Evolutionary conservation across 2,329 filamentous ascomycete species (phyloP).

Genomic region (Hawksworthiomyces lignivorus): DNA sequence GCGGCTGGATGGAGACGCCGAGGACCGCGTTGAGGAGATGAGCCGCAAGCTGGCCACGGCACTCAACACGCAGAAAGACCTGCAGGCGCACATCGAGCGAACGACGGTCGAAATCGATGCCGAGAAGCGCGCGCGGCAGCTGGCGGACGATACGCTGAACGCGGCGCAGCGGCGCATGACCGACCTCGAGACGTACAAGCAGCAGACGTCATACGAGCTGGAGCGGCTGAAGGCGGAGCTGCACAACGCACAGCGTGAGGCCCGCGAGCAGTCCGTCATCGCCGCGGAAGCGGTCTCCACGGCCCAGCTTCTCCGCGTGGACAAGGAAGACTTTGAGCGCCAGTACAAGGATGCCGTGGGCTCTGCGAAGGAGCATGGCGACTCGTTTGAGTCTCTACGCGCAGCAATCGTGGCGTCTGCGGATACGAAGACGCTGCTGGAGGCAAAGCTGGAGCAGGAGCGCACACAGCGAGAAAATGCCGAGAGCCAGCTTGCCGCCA

Average conservation of each 20-base stretch:
- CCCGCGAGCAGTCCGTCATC: constrained; percentile 72
- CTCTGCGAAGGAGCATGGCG: constrained; percentile 61
- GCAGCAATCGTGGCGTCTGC: constrained; percentile 72
- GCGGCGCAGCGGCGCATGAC: constrained; percentile 75
- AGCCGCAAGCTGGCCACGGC: constrained; percentile 76
- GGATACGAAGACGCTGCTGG: constrained; percentile 67
- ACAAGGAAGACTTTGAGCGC: constrained; percentile 68
- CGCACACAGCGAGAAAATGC: constrained; percentile 64
- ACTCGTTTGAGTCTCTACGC: constrained; percentile 66
- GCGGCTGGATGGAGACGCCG: constrained; percentile 48
- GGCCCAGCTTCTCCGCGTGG: constrained; percentile 69
- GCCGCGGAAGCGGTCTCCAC: constrained; percentile 69
- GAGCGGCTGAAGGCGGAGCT: constrained; percentile 81
- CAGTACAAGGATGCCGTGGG: constrained; percentile 60
- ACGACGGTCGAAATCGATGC: constrained; percentile 65
- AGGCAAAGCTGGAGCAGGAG: constrained; percentile 79
- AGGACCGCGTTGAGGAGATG: constrained; percentile 65
- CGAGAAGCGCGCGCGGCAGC: constrained; percentile 70
- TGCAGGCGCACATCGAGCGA: constrained; percentile 69
- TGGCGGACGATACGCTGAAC: constrained; percentile 81
- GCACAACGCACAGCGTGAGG: constrained; percentile 68
- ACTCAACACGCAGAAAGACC: constrained; percentile 68
- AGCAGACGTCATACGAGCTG: constrained; percentile 75
- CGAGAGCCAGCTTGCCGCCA: constrained; percentile 66
- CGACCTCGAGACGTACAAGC: constrained; percentile 76